Conservation (phyloP, 306 rosid genomes). For the Trifolium fragiferum region DNA sequence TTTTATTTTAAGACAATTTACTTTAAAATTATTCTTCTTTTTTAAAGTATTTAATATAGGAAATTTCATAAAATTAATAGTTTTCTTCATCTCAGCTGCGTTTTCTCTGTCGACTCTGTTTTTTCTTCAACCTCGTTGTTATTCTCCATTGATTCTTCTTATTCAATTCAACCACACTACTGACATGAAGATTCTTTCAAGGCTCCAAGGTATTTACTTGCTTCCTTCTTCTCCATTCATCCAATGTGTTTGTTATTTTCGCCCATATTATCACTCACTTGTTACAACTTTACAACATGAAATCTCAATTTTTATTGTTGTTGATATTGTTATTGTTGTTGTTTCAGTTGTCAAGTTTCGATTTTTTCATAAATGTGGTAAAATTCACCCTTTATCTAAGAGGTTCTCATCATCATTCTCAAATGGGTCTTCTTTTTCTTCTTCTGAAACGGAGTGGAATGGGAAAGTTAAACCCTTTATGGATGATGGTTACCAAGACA, state of each 20-base stretch:
- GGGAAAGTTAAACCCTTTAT: constrained; percentile 43
- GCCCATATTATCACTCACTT: background rate
- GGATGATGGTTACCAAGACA: constrained; percentile 40
- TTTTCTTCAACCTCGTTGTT: background rate
- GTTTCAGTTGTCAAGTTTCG: constrained; percentile 55
- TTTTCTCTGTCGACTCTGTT: background rate
- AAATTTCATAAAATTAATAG: no score
- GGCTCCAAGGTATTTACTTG: constrained; percentile 50
- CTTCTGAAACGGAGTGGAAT: constrained; percentile 49
- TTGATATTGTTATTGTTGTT: background rate
- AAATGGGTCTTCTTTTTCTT: constrained; percentile 48
- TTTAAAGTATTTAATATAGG: no score
- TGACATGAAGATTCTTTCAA: constrained; percentile 58
- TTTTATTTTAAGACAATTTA: no score
- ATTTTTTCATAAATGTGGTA: constrained; percentile 45
- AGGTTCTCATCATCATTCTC: constrained; percentile 52
- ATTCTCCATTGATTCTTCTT: background rate
- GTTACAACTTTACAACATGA: constrained; percentile 27
- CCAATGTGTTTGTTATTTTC: background rate
- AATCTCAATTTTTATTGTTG: background rate
- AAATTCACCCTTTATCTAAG: constrained; percentile 37
- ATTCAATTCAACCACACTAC: background rate
- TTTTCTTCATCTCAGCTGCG: background rate
- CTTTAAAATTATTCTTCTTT: no score
- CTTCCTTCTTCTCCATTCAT: background rate